phyloP scores from a whole-genome alignment of 148 eudicot species.

The Rhododendron ferrugineum region DNA sequence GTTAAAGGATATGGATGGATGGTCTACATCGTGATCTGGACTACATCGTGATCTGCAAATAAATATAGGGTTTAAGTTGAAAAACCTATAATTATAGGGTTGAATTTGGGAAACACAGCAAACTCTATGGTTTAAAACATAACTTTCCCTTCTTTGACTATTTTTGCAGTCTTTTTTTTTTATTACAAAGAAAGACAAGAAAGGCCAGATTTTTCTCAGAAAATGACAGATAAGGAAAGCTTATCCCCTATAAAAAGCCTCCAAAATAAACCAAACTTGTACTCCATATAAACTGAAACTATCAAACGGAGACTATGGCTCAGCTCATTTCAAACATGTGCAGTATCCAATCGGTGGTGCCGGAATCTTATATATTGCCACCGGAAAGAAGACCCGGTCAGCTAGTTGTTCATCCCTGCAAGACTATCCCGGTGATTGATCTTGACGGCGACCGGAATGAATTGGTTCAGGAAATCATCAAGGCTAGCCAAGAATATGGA shows the following conservation, averaged over 20 bases:
- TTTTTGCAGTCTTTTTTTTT: no score
- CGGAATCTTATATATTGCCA: background rate
- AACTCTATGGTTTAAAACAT: no score
- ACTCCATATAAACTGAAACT: background rate
- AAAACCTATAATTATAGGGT: no score
- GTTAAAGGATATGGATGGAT: no score
- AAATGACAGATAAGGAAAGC: background rate
- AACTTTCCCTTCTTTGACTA: background rate
- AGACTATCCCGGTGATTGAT: constrained; percentile 11
- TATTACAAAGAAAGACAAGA: background rate
- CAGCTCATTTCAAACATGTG: background rate
- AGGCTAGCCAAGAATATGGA: constrained; percentile 21
- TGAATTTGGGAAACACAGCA: no score
- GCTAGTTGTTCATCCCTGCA: background rate
- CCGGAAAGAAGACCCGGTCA: constrained; percentile 4
- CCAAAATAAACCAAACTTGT: background rate
- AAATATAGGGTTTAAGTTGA: no score
- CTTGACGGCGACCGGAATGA: background rate
- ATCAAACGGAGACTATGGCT: background rate
- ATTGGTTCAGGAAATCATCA: constrained; percentile 1
- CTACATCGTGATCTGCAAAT: no score
- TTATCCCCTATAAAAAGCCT: background rate
- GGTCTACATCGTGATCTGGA: no score
- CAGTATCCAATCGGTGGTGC: background rate
- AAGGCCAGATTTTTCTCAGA: background rate